Evolutionary conservation across 2,329 filamentous ascomycete species (phyloP).

Genomic region (Xylogone sp.): DNA sequence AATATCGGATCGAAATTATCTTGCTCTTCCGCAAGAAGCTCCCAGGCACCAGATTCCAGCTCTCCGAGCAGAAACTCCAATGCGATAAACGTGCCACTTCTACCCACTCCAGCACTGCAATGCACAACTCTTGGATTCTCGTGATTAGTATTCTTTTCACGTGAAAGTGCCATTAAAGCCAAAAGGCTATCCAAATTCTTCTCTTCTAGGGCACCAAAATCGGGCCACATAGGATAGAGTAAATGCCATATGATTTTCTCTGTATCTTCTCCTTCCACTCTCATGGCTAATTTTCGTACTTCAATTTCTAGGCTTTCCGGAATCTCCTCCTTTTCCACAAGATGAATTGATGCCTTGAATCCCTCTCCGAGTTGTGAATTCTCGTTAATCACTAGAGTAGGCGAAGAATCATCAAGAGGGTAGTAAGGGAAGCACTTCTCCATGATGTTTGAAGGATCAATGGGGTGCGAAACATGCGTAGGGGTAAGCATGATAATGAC

Average conservation of each 20-base stretch:
- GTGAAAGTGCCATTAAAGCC: constrained; percentile 64
- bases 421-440: constrained; percentile 93
- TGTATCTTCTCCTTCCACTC: constrained; percentile 36
- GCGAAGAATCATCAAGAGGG: constrained; percentile 52
- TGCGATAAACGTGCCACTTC: constrained; percentile 92
- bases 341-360: constrained; percentile 65
- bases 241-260: constrained; percentile 76
- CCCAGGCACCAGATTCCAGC: constrained; percentile 64
- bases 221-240: constrained; percentile 83
- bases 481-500: constrained; percentile 95
- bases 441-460: constrained; percentile 47
- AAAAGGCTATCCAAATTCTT: constrained; percentile 66
- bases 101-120: constrained; percentile 88
- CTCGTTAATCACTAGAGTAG: constrained; percentile 55
- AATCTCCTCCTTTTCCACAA: constrained; percentile 45
- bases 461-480: constrained; percentile 52
- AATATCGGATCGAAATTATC: constrained; percentile 65
- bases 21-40: constrained; percentile 22
- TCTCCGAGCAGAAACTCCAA: constrained; percentile 89
- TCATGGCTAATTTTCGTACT: constrained; percentile 67
- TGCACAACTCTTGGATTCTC: constrained; percentile 77
- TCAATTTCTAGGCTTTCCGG: constrained; percentile 61
- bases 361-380: constrained; percentile 61
- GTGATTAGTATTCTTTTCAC: constrained; percentile 49
- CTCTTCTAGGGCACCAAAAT: constrained; percentile 76